Percentiles rank a stretch among this genome's conserved stretches.
Conservation (phyloP, 768 basidiomycete species). For the Pleurotus pulmonarius region DNA sequence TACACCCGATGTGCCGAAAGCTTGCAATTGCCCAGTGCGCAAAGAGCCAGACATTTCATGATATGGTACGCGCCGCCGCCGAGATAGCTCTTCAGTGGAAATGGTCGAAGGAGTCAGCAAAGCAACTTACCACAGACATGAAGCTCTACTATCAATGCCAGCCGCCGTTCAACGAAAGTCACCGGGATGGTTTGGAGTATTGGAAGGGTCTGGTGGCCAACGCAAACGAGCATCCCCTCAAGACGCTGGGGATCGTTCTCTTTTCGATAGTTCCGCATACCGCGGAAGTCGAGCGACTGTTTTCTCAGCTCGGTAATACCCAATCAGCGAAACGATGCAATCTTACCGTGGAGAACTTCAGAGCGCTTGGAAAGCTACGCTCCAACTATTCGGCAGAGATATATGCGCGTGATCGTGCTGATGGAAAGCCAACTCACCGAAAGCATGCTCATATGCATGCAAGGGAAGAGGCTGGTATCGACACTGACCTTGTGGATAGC, state of each 20-base stretch:
- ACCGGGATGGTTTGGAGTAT: constrained; percentile 20
- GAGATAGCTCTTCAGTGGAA: too few relatives aligned
- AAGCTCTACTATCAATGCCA: constrained; percentile 18
- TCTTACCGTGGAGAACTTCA: constrained; percentile 15
- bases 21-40: constrained; percentile 24
- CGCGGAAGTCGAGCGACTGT: constrained; percentile 20
- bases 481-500: too few relatives aligned
- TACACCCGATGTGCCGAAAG: constrained; percentile 30
- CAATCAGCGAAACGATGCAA: constrained; percentile 15
- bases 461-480: too few relatives aligned
- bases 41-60: constrained; percentile 15
- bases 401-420: too few relatives aligned
- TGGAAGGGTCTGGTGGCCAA: constrained; percentile 16
- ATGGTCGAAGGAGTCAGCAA: too few relatives aligned
- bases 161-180: too few relatives aligned
- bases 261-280: constrained; percentile 24
- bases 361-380: constrained; percentile 13
- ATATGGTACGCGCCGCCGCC: too few relatives aligned
- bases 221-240: constrained; percentile 5
- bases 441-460: too few relatives aligned
- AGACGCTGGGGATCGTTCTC: constrained; percentile 16
- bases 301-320: constrained; percentile 17
- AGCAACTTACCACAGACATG: too few relatives aligned
- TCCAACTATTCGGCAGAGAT: too few relatives aligned
- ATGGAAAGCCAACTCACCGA: too few relatives aligned